Conservation (phyloP, 2,329 filamentous ascomycete genomes). For the Teratosphaeria zuluensis region DNA sequence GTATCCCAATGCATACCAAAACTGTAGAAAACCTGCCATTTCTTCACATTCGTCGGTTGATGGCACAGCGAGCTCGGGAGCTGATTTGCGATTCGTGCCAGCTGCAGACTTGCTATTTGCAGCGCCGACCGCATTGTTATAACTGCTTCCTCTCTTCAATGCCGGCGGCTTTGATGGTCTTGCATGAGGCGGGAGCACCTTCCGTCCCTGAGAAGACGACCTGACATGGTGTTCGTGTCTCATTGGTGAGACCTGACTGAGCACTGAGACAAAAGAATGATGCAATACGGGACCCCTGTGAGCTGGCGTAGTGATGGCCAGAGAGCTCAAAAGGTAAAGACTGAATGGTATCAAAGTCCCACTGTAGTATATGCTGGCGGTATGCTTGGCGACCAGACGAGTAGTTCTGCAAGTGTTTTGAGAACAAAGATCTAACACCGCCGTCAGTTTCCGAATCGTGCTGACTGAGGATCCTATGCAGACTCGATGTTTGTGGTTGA, state of each 20-base stretch:
- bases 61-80: not conserved
- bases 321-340: not conserved
- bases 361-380: not conserved
- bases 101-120: conserved; percentile 2
- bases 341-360: not conserved
- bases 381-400: too few relatives aligned
- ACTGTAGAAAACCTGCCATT: conserved; percentile 46
- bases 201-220: conserved; percentile 19
- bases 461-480: not conserved
- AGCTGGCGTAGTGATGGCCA: not conserved
- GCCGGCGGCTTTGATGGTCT: conserved; percentile 15
- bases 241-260: conserved; percentile 9
- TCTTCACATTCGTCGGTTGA: conserved; percentile 22
- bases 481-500: not conserved
- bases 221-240: conserved; percentile 16
- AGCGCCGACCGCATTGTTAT: conserved; percentile 9
- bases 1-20: conserved; percentile 32
- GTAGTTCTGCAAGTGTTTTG: too few relatives aligned
- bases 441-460: not conserved
- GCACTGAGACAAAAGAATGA: not conserved
- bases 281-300: not conserved
- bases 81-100: conserved; percentile 6
- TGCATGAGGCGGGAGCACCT: conserved; percentile 16
- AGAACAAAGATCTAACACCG: not conserved
- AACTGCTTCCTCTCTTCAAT: conserved; percentile 15